Base-by-base conservation (phyloP, 163 green algal species). In the Chlamydomonas reinhardtii region DNA sequence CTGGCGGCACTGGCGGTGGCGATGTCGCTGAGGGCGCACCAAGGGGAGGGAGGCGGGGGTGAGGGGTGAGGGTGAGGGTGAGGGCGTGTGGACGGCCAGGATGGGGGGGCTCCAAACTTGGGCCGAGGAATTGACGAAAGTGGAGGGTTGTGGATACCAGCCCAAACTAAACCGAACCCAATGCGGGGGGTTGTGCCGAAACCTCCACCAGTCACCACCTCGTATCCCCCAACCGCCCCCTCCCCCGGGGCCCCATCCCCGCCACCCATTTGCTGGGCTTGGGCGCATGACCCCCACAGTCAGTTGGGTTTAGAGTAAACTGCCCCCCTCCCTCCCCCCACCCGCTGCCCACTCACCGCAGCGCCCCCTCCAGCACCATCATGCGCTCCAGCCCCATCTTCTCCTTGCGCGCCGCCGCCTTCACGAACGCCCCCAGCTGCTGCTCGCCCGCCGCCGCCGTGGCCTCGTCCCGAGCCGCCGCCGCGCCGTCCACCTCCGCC, bases 301-400 rank as follows among this genome's bases (percentile, higher is more conserved):
- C 8, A 71, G 39, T 8, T 48, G 5, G 39, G 39, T 8, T 48
- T 48, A 48, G 39, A 5, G 5, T 48, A 8, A 8, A 8, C 39
- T 48, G 39, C n/a, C 25, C 34, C 25, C 32, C 69, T 74, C 2
- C 59, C 34, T 12, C 43, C 61, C 8, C 61, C 61, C 61, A 15
- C 61, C 61, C 24, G 11, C 65, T 69, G 9, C 70, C 66, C n/a
- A 65, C 82, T 71, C 86, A 86, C 61, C 83, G 52, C 73, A 93
- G 29, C 19, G 86, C 72, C 1, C 81, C 72, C 73, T 93, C 89
- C 82, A 93, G 73, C 62, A 93, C 48, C 78, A 93, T 80, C 62
- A 93, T 66, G 0, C 89, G 78, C 89, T 93, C 89, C 56, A 93
- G 62, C 9, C 82, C 89, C 24, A 77, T 27, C 76, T 84, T 79